phyloP scores from a whole-genome alignment of 805 yeast genomes.

The Komagataella pseudopastoris region DNA sequence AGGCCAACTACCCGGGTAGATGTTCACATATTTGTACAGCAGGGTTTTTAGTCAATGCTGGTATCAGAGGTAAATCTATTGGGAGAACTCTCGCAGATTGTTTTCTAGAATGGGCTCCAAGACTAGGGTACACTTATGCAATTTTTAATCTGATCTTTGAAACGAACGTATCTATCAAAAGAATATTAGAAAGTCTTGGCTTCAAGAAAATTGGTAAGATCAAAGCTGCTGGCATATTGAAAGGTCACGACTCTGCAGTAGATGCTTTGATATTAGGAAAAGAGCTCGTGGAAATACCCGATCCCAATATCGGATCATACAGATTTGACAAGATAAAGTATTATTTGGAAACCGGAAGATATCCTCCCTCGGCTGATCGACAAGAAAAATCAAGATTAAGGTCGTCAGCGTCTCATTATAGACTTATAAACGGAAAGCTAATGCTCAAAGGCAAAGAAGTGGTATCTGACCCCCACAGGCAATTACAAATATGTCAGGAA shows the following conservation, averaged over 20 bases:
- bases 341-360: constrained; percentile 72
- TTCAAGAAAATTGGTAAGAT: constrained; percentile 72
- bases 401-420: constrained; percentile 66
- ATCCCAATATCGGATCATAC: constrained; percentile 35
- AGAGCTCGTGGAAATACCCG: constrained; percentile 47
- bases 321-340: constrained; percentile 67
- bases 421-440: constrained; percentile 56
- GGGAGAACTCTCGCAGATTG: constrained; percentile 79
- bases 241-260: constrained; percentile 74
- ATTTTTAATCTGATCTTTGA: constrained; percentile 82
- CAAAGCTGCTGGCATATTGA: constrained; percentile 79
- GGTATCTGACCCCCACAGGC: constrained; percentile 62
- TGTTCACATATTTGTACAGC: constrained; percentile 90
- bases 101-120: constrained; percentile 82
- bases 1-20: constrained; percentile 87
- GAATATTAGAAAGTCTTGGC: constrained; percentile 62
- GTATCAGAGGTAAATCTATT: constrained; percentile 83
- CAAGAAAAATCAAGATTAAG: constrained; percentile 82
- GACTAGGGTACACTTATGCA: constrained; percentile 74
- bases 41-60: constrained; percentile 80
- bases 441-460: constrained; percentile 74
- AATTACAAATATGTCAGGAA: constrained; percentile 59
- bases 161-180: constrained; percentile 71
- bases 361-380: constrained; percentile 73
- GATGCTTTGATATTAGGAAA: constrained; percentile 81